Evolutionary conservation across 2,329 filamentous ascomycete species (phyloP), one percentile per base, ranked within the genome.

Genomic region (Colletotrichum melonis): DNA sequence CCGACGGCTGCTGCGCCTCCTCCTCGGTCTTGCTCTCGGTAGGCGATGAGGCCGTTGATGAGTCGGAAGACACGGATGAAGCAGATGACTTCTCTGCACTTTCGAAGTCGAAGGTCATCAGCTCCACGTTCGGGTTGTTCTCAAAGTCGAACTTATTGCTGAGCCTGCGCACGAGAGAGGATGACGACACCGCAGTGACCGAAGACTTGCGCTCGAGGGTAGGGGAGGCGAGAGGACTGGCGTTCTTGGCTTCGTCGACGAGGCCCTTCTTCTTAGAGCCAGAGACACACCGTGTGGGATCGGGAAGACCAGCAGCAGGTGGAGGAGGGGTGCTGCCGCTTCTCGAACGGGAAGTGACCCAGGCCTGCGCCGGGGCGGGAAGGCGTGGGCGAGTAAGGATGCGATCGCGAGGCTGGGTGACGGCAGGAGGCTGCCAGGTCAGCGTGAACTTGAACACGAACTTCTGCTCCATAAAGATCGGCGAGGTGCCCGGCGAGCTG

Each of bases 401-500:
- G 3, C 91, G 89, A 54, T 92, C 89, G 3, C 88, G 89, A 0
- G 86, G 84, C 65, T 89, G 86, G 75, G 88, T 86, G 24, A 86
- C 81, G 28, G 88, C 88, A 6, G 83, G 79, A 62, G 87, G 83
- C 54, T 91, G 87, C 87, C 90, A 92, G 73, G 93, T 92, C 2
- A 95, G 87, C 11, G 92, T 90, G 78, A 95, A 95, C 74, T 92
- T 93, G 85, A 95, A 95, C 73, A 90, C 87, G 78, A 90, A 94
- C 75, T 87, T 85, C 79, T 88, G 83, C 79, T 89, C 83, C 76
- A 90, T 87, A 72, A 83, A 89, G 6, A 88, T 83, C 0, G 89
- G 89, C 1, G 88, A 85, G 9, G 89, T 90, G 16, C 86, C 86
- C n/a, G 86, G 84, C 19, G 88, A 90, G 32, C 88, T 89, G 16